Base-by-base conservation (phyloP, 345 rosid genomes). In the Dipteronia dyeriana region DNA sequence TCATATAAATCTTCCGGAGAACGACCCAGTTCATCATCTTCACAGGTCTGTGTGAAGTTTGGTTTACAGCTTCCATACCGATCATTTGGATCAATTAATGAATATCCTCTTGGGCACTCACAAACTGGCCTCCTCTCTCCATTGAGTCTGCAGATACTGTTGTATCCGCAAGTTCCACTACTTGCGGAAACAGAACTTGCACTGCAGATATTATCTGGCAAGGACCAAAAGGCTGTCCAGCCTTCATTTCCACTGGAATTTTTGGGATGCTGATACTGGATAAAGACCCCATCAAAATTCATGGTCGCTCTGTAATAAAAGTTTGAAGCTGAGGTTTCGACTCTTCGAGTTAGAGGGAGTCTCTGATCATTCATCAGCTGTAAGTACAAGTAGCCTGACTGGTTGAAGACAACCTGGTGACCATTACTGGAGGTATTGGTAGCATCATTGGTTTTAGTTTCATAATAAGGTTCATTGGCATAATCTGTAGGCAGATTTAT, bases 161-260 rank as follows among this genome's bases (percentile, higher is more conserved):
- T 77, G 49, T 11, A 70, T 1, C 80, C 80, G 63, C 80, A 77
- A 45, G 74, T 61, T 7, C 75, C 80, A 62, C 80, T 70, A 11
- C 75, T 49, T 19, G 38, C 0, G 13, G 25, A 1, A 12, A 31
- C 69, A 31, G 0, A 54, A 43, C 67, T 69, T 2, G 79, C 69
- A 7, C 2, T 16, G 45, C 80, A 70, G 17, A 77, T 77, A 49
- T 77, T 4, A 12, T 70, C 80, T 7, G 80, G 80, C 4, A 47
- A 7, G 23, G 75, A 77, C 75, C 70, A 47, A 29, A 61, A 9
- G 9, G 14, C 49, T 62, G 75, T 45, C 80, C 80, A 77, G 7
- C 63, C 51, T 70, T 29, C 68, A 70, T 69, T 70, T 19, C 80
- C 51, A 8, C 25, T 11, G 2, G 71, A 65, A 65, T 11, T 75